Base-by-base conservation (phyloP, 345 rosid species). In the Erysimum cheiranthoides region DNA sequence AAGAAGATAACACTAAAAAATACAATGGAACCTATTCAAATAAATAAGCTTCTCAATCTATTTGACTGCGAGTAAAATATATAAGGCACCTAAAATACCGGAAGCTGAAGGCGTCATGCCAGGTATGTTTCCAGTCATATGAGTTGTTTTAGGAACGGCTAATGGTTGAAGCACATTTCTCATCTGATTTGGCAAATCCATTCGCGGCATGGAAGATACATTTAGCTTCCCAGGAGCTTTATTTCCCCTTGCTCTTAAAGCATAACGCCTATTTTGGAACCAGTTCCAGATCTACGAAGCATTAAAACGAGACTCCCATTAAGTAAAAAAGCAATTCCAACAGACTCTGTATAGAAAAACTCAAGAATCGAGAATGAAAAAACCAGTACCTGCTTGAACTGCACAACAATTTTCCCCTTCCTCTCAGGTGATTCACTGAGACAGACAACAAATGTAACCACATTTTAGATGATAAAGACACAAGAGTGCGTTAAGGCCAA, bases 261-360 rank as follows among this genome's bases (percentile, higher is more conserved):
- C 92, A 84, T 93, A 96, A 32, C 99, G 88, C 84, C 84, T 96
- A 79, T 96, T 96, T 80, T 96, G 99, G 84, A 96, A 96, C 99
- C 99, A 96, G 78, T 96, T 96, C 96, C 99, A 96, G 49, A 96
- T 86, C 99, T 96, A 73, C 27, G 59, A 82, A 14, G 53, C 35
- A 66, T 16, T 13, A 8, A 34, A 61, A 61, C 21, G 18, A 28
- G 35, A 67, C 13, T 17, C 61, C 32, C 51, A 59, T 64, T 64
- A 25, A 39, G 62, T 53, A n/a, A 59, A 60, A 2, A 52, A 45
- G 17, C 39, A 42, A 78, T 36, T 59, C 9, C 7, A 10, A 80
- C 40, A 5, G 35, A 31, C 21, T 70, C 11, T 54, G 32, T 42
- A 43, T 30, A 56, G 40, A 61, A 10, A 57, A 65, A 39, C 2